Conservation (phyloP, 2,329 filamentous ascomycete species). For the Botryotinia globosa region DNA sequence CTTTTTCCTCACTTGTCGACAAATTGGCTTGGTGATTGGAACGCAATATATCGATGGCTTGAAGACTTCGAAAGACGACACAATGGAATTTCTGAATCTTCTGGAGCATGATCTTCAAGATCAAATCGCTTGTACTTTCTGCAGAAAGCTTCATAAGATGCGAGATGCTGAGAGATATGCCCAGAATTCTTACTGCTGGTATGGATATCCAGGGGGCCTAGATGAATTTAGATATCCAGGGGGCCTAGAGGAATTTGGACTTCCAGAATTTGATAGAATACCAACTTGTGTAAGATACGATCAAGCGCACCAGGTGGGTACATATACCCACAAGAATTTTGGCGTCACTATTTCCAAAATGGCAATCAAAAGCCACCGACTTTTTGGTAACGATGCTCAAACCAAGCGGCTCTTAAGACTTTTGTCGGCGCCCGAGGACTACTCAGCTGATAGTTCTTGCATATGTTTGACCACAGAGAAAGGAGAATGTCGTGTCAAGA, state of each 20-base stretch:
- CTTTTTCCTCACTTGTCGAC: not conserved
- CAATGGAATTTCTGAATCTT: not conserved
- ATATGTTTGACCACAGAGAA: not conserved
- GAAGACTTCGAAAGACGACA: not conserved
- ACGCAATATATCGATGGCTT: not conserved
- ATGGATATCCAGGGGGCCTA: not conserved
- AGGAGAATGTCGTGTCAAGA: not conserved
- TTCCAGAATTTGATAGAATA: not conserved
- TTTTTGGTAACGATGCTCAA: not conserved
- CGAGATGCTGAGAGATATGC: not conserved
- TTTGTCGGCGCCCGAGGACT: not conserved
- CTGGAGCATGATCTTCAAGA: not conserved
- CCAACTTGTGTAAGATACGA: not conserved
- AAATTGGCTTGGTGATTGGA: not conserved
- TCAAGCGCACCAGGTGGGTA: accelerated
- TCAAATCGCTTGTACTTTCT: not conserved
- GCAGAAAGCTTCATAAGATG: not conserved
- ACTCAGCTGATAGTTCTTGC: not conserved
- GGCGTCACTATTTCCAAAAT: not conserved
- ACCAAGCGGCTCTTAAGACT: not conserved
- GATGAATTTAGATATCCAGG: too few relatives aligned
- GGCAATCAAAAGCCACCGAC: not conserved
- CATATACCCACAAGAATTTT: not conserved
- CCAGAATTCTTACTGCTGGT: not conserved
- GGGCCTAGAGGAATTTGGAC: too few relatives aligned